Evolutionary conservation across 23 red algal genomes (phyloP).

Genomic region (Cyanidiococcus yangmingshanensis): DNA sequence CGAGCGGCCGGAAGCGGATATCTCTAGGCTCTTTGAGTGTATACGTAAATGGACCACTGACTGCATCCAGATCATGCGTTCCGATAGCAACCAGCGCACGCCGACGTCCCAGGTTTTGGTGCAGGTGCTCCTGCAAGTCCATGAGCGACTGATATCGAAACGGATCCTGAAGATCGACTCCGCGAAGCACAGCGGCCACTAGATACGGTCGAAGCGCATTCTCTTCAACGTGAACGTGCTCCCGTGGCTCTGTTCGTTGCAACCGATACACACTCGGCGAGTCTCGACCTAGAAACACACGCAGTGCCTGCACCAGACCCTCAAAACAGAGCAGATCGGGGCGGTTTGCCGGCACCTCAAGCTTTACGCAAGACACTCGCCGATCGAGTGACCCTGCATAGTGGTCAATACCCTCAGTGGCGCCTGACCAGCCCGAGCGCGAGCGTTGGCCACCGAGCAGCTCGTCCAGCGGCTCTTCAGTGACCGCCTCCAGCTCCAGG

Average conservation of each 20-base stretch:
- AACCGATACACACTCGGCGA: constrained; percentile 28
- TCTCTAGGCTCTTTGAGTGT: constrained; percentile 44
- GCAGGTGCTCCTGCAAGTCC: constrained; percentile 91
- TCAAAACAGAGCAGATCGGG: constrained; percentile 86
- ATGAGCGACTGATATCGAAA: constrained; percentile 80
- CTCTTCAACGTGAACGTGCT: constrained; percentile 31
- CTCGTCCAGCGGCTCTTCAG: constrained; percentile 33
- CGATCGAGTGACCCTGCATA: neutral
- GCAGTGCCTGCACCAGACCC: constrained; percentile 68
- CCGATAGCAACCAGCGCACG: constrained; percentile 93
- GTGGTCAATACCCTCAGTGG: constrained; percentile 12
- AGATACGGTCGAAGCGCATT: constrained; percentile 67
- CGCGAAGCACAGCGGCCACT: constrained; percentile 67
- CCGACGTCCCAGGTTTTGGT: constrained; percentile 85
- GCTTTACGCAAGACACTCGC: constrained; percentile 39
- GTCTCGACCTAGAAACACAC: constrained; percentile 67
- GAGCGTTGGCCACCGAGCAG: constrained; percentile 39
- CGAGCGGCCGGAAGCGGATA: constrained; percentile 67
- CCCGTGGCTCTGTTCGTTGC: constrained; percentile 18
- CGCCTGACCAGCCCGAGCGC: constrained; percentile 16
- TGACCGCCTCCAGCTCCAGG: constrained; percentile 80
- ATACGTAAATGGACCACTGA: constrained; percentile 58
- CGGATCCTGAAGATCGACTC: constrained; percentile 38
- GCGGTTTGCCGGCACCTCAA: constrained; percentile 96
- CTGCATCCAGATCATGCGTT: constrained; percentile 84